A percentile compares a stretch with the other conserved stretches of the same genome.
phyloP scores from a whole-genome alignment of 2,329 filamentous ascomycete species.

The Ceratocystiopsis minuta region DNA sequence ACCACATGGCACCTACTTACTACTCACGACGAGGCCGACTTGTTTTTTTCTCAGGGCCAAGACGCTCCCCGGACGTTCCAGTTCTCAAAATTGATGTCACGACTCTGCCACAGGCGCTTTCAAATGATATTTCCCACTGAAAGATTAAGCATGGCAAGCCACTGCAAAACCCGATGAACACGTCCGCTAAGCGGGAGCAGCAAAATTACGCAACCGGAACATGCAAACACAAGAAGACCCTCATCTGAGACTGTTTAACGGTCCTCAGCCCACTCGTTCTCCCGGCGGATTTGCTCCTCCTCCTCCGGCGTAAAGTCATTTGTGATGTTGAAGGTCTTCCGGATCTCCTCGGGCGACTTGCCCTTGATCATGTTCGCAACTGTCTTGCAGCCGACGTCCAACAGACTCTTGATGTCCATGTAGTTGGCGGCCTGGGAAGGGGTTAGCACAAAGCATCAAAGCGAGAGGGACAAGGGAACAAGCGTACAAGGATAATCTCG shows the following conservation, averaged over 20 bases:
- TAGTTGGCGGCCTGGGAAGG: constrained; percentile 76
- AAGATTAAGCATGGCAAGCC: no score
- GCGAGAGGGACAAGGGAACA: background rate
- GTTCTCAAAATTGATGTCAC: no score
- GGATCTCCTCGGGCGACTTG: constrained; percentile 97
- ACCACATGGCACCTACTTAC: no score
- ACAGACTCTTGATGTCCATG: constrained; percentile 92
- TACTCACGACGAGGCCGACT: no score
- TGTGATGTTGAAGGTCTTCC: constrained; percentile 99
- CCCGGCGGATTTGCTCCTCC: constrained; percentile 88
- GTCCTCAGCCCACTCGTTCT: constrained; percentile 86
- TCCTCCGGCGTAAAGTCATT: constrained; percentile 99
- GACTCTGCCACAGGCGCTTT: no score
- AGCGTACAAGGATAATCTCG: constrained; percentile 87
- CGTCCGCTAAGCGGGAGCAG: constrained; percentile 71
- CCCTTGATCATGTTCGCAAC: constrained; percentile 99
- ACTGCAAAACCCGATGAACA: constrained; percentile 69
- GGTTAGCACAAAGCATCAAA: constrained; percentile 1
- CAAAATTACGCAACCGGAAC: no score
- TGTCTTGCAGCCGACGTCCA: constrained; percentile 97
- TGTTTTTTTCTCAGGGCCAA: no score
- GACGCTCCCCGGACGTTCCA: no score
- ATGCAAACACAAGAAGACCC: no score
- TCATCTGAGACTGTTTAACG: constrained; percentile 24
- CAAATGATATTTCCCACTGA: no score